phyloP scores from a whole-genome alignment of 306 rosid genomes.

The Cajanus cajan region DNA sequence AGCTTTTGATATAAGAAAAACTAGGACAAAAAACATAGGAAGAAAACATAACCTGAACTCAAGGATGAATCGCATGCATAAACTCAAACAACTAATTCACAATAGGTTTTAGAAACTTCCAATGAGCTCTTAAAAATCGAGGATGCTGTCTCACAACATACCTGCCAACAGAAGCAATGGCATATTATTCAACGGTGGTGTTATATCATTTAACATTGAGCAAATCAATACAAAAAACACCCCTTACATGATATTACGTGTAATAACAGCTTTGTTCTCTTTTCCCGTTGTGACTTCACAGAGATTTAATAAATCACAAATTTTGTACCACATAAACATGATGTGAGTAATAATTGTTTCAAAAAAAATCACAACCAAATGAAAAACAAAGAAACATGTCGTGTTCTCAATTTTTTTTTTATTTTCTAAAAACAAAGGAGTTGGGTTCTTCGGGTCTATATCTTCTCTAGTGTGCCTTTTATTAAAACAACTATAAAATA shows the following conservation, averaged over 20 bases:
- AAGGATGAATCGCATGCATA: conserved; percentile 98
- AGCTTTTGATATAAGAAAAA: not conserved
- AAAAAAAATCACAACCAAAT: too few species aligned
- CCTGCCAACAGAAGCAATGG: conserved; percentile 52
- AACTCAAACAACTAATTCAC: conserved; percentile 94
- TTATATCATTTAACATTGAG: not conserved
- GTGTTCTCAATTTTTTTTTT: too few species aligned
- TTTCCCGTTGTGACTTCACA: too few species aligned
- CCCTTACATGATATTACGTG: conserved; percentile 90
- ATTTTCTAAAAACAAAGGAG: too few species aligned
- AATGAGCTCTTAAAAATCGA: conserved; percentile 91
- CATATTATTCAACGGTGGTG: not conserved
- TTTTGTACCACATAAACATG: too few species aligned
- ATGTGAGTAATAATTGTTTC: too few species aligned
- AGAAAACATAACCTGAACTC: conserved; percentile 78
- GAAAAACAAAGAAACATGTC: too few species aligned
- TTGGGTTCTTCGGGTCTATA: too few species aligned
- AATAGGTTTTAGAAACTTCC: conserved; percentile 94
- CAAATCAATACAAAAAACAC: not conserved
- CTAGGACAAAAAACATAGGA: not conserved
- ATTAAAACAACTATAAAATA: too few species aligned
- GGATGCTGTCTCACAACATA: conserved; percentile 98
- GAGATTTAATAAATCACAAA: too few species aligned
- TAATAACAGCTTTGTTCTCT: conserved; percentile 97
- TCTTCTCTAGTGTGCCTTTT: too few species aligned